Evolutionary conservation across 345 rosid species (phyloP).

Genomic region (Populus euphratica): DNA sequence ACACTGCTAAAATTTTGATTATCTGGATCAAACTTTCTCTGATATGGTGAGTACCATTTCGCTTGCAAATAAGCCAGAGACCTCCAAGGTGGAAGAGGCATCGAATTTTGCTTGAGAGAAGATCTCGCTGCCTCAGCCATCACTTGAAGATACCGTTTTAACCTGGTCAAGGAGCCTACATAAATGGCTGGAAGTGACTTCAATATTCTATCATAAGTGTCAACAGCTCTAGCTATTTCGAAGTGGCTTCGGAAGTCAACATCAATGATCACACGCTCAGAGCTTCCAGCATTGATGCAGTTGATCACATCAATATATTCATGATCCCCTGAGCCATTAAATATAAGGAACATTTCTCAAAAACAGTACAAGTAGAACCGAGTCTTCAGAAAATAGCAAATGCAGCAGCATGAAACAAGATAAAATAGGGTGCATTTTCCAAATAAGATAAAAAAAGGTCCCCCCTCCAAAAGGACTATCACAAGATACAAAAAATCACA

Average conservation of each 20-base stretch:
- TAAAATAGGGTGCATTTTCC: background rate
- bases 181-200: conserved; percentile 72
- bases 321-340: conserved; percentile 61
- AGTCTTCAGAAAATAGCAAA: background rate
- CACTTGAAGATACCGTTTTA: conserved; percentile 70
- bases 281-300: conserved; percentile 36
- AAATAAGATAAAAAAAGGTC: background rate
- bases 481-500: background rate
- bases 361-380: background rate
- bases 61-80: conserved; percentile 77
- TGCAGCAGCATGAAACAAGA: background rate
- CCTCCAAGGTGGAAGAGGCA: conserved; percentile 98
- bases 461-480: background rate
- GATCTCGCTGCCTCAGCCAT: conserved; percentile 84
- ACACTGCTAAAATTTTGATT: conserved; percentile 25
- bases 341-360: background rate
- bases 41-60: conserved; percentile 72
- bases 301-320: conserved; percentile 77
- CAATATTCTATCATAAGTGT: conserved; percentile 69
- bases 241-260: conserved; percentile 88
- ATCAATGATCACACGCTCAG: conserved; percentile 75
- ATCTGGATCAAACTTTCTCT: conserved; percentile 47
- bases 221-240: conserved; percentile 91
- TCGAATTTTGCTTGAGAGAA: conserved; percentile 85
- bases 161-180: conserved; percentile 57